phyloP scores from a whole-genome alignment of 2,329 filamentous ascomycete species.

The Pestalotiopsis fici region DNA sequence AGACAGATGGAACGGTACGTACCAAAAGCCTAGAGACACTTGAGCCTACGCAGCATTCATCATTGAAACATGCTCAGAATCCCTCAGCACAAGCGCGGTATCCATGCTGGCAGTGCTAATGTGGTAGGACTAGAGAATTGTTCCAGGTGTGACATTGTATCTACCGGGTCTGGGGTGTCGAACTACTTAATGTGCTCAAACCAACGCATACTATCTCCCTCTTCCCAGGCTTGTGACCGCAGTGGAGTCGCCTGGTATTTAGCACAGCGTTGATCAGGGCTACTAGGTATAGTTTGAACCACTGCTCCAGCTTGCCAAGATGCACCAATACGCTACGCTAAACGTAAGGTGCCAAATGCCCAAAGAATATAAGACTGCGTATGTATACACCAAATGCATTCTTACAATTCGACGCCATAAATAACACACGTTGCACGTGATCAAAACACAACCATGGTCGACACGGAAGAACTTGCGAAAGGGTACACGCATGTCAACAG shows the following conservation, averaged over 20 bases:
- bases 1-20: no score
- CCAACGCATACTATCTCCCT: not conserved
- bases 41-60: not conserved
- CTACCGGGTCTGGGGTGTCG: not conserved
- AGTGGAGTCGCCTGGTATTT: not conserved
- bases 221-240: not conserved
- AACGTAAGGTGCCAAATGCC: no score
- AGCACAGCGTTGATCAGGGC: not conserved
- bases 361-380: no score
- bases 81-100: not conserved
- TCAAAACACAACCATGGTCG: constrained; percentile 12
- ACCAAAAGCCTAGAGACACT: no score
- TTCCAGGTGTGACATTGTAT: no score
- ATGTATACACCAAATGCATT: not conserved
- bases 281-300: not conserved
- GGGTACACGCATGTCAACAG: constrained; percentile 24
- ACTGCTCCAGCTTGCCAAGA: no score
- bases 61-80: constrained; percentile 6
- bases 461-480: constrained; percentile 26
- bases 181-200: not conserved
- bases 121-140: no score
- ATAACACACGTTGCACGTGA: not conserved
- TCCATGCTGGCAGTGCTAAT: not conserved
- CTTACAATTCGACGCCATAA: not conserved
- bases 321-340: no score